Base-by-base conservation (phyloP, 495 filamentous ascomycete species). In the Xylaria nigripes region DNA sequence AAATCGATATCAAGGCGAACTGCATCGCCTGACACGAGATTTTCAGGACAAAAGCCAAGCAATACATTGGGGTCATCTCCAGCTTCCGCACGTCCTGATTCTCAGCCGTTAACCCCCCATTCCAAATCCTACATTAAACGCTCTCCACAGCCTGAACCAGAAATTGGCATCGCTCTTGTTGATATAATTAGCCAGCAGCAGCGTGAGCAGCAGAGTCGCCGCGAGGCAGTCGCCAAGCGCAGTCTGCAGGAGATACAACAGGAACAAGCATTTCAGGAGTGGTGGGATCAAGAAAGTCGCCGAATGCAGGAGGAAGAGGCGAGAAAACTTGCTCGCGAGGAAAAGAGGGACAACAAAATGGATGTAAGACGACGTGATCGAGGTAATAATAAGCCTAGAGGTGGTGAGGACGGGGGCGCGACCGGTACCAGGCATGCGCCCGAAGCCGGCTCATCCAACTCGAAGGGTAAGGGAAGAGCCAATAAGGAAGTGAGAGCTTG, bases 201-300 rank as follows among this genome's bases (percentile, higher is more conserved):
- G 65, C 82, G 80, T 6, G 91, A 95, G 56, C 93, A 96, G 61
- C 81, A 90, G 54, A 76, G 81, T 47, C 80, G 93, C 56, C 83
- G 80, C 38, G 90, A 95, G 68, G 88, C 88, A n/a, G 81, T 77
- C 0, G 86, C 87, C 2, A 95, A 94, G 66, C 78, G 92, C 40
- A 90, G 85, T 54, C 68, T 98, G 38, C 80, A 92, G 62, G 93
- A 97, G 38, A 98, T 98, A 58, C 94, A 98, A 64, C 81, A 86
- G 47, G 93, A 98, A 66, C 93, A 98, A 66, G 88, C 90, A 30
- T 98, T 98, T 69, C 87, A 95, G 67, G 84, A 92, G 64, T 98
- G 94, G 93, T 98, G 93, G 93, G 91, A 97, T 57, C 81, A 85
- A 51, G 93, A 98, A 66, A 90, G 86, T 65, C 78, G 80, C 59